Conservation (phyloP, 1,284 basidiomycete genomes). For the Amylostereum areolatum region DNA sequence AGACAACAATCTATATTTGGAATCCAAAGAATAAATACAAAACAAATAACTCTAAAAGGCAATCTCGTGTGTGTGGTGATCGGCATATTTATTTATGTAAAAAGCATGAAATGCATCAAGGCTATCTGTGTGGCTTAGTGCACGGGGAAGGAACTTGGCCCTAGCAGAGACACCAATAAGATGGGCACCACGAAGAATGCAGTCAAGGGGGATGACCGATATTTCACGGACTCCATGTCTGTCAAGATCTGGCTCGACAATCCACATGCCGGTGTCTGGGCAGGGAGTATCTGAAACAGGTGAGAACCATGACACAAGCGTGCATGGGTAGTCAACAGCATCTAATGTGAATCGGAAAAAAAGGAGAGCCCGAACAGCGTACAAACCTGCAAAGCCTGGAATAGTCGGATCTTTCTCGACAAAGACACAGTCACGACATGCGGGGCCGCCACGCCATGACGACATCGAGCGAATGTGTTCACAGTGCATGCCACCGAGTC, state of each 20-base stretch:
- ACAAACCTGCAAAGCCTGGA: neutral
- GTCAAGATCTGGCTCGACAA: neutral
- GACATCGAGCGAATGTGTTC: slow-evolving; percentile 8
- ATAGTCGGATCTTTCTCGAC: neutral
- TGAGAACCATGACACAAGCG: neutral
- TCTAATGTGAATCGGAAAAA: neutral
- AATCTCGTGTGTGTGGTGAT: neutral
- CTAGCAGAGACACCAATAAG: neutral
- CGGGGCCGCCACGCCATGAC: slow-evolving; percentile 4
- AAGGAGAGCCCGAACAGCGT: neutral
- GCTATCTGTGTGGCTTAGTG: no score
- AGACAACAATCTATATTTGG: no score
- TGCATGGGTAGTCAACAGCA: neutral
- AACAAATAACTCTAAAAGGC: no score
- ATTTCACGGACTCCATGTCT: neutral
- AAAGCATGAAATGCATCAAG: neutral
- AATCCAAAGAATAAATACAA: no score
- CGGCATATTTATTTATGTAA: neutral
- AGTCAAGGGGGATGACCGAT: neutral
- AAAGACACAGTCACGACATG: neutral
- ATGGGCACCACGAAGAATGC: neutral
- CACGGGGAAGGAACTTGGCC: neutral
- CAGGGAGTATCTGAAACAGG: neutral
- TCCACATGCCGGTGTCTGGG: neutral
- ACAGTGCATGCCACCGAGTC: slow-evolving; percentile 5